Percentiles rank a stretch among this genome's conserved stretches.
phyloP scores from a whole-genome alignment of 2,329 filamentous ascomycete genomes.

The Sporothrix brunneoviolacea region DNA sequence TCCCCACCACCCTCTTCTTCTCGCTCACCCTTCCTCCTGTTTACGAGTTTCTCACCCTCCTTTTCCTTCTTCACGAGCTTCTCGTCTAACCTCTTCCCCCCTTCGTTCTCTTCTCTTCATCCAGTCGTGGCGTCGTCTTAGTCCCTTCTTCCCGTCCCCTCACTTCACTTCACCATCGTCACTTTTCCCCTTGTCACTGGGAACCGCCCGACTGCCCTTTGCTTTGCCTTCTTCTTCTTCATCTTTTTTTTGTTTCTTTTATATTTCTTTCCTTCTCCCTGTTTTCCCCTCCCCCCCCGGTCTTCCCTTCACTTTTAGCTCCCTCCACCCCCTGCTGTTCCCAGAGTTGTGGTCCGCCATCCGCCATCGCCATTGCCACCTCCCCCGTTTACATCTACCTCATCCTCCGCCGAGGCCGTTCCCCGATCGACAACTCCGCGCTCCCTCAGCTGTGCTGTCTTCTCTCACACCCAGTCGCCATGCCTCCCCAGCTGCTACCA shows the following conservation, averaged over 20 bases:
- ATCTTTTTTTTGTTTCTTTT: neutral
- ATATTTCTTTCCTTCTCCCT: neutral
- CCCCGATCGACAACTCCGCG: constrained; percentile 7
- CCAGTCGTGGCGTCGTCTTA: constrained; percentile 48
- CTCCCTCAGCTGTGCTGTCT: constrained; percentile 26
- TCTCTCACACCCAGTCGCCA: constrained; percentile 33
- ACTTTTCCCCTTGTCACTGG: constrained; percentile 1
- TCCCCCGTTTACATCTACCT: neutral
- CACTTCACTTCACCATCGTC: neutral
- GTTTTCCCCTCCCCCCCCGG: neutral
- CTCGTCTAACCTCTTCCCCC: constrained; percentile 30
- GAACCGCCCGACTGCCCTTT: constrained; percentile 18
- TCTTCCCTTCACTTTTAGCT: neutral
- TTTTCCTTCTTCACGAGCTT: constrained; percentile 46
- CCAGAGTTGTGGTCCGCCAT: constrained; percentile 8
- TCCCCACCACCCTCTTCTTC: constrained; percentile 39
- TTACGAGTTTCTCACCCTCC: constrained; percentile 41
- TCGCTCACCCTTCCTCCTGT: constrained; percentile 23
- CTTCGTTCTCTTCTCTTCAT: constrained; percentile 51
- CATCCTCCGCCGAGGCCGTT: neutral
- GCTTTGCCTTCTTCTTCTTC: neutral
- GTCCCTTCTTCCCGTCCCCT: constrained; percentile 4
- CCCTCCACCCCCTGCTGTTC: neutral
- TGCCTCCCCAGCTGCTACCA: constrained; percentile 90
- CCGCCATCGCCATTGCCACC: neutral